phyloP scores from a whole-genome alignment of 176 grass and related monocot species.

The Echinochloa phyllopogon region DNA sequence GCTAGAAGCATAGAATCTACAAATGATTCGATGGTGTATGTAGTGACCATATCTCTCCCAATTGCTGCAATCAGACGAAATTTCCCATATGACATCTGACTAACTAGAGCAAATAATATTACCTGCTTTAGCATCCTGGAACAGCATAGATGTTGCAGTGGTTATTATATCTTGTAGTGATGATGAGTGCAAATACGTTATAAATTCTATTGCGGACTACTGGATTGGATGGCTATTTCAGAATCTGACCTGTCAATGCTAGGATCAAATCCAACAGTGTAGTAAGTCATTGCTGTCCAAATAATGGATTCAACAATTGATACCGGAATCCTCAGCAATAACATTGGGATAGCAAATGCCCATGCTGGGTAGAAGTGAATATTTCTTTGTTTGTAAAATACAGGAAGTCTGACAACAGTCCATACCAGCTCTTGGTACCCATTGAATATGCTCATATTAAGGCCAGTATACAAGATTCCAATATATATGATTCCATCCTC shows the following conservation, averaged over 20 bases:
- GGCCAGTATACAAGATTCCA: conserved; percentile 34
- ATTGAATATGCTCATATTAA: conserved; percentile 40
- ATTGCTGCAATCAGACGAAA: conserved; percentile 47
- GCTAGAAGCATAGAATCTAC: conserved; percentile 36
- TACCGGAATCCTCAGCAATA: conserved; percentile 42
- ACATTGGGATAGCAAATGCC: conserved; percentile 44
- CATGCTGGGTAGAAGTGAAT: conserved; percentile 45
- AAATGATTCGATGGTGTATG: conserved; percentile 33
- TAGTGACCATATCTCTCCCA: conserved; percentile 45
- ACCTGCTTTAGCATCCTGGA: conserved; percentile 10
- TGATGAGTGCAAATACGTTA: not conserved
- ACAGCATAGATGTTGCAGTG: not conserved
- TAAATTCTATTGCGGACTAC: not conserved
- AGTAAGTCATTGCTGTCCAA: conserved; percentile 50
- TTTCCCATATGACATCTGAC: conserved; percentile 49
- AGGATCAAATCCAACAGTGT: conserved; percentile 53
- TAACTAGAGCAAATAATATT: conserved; percentile 38
- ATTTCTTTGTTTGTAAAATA: conserved; percentile 51
- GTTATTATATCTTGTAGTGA: not conserved
- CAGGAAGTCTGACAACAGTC: conserved; percentile 36
- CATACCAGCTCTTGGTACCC: conserved; percentile 39
- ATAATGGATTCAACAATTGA: conserved; percentile 23
- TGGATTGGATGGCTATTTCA: not conserved
- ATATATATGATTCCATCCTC: conserved; percentile 43
- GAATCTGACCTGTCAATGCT: conserved; percentile 34